These are phyloP conservation scores for Boletus pseudo-olivaceus DNA, from an alignment of 768 basidiomycete genomes.

Conservation along the genomic window DNA sequence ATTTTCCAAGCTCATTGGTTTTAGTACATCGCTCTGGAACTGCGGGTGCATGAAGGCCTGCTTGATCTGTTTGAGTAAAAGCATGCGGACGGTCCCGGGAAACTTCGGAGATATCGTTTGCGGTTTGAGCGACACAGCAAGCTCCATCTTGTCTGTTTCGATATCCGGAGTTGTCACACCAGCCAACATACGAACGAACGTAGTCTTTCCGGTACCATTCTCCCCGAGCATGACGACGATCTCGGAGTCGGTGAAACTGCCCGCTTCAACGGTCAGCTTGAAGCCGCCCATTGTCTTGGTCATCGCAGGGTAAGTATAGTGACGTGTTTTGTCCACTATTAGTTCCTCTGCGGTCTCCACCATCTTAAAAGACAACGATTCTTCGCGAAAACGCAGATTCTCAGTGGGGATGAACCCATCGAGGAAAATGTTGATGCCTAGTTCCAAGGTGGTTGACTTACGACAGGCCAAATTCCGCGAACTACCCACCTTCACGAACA, in stretches of 20 bases:
- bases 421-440: slow-evolving; percentile 99
- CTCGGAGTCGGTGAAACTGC: slow-evolving; percentile 97
- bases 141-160: slow-evolving; percentile 74
- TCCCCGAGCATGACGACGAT: slow-evolving; percentile 99
- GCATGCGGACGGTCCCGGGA: slow-evolving; percentile 93
- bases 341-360: slow-evolving; percentile 93
- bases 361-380: slow-evolving; percentile 96
- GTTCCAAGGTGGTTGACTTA: background rate
- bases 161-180: slow-evolving; percentile 83
- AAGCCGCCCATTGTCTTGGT: slow-evolving; percentile 93
- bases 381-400: slow-evolving; percentile 96
- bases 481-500: slow-evolving; percentile 81
- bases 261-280: slow-evolving; percentile 89
- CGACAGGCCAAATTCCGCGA: background rate
- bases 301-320: slow-evolving; percentile 93
- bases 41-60: slow-evolving; percentile 98
- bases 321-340: slow-evolving; percentile 78
- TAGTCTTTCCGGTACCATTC: slow-evolving; percentile 99
- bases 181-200: slow-evolving; percentile 91
- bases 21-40: slow-evolving; percentile 97
- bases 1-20: slow-evolving; percentile 93
- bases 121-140: slow-evolving; percentile 93
- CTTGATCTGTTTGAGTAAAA: slow-evolving; percentile 93
- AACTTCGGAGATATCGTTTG: slow-evolving; percentile 99
- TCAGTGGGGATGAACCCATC: slow-evolving; percentile 99